A percentile compares a stretch with the other conserved stretches of the same genome.
Conservation (phyloP, 768 basidiomycete species). For the Phlegmacium glaucopus region DNA sequence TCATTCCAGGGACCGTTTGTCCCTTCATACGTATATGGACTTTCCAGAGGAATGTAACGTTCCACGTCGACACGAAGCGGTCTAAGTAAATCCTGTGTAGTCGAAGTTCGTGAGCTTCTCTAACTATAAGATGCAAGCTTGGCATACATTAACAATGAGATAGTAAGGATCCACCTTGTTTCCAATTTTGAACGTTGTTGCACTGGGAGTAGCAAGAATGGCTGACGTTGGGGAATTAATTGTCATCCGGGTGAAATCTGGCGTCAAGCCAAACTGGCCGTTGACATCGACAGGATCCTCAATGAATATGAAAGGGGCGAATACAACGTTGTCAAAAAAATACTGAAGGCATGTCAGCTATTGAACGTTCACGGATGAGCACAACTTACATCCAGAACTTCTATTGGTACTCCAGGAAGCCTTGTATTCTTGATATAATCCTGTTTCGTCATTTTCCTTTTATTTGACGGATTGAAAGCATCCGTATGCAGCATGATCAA, state of each 20-base stretch:
- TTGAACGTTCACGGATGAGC: neutral
- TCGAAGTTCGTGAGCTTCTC: conserved; percentile 1
- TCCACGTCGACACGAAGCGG: conserved; percentile 69
- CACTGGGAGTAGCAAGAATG: conserved; percentile 13
- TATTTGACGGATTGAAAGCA: conserved; percentile 97
- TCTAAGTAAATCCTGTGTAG: conserved; percentile 55
- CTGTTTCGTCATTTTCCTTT: conserved; percentile 93
- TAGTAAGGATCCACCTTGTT: conserved; percentile 89
- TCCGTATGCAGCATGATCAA: conserved; percentile 99
- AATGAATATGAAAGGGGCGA: conserved; percentile 94
- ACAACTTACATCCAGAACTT: conserved; percentile 78
- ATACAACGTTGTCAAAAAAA: conserved; percentile 95
- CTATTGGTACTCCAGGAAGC: conserved; percentile 76
- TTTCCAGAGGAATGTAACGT: conserved; percentile 50
- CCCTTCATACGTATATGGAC: conserved; percentile 69
- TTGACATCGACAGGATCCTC: conserved; percentile 82
- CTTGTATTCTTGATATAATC: conserved; percentile 93
- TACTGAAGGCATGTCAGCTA: conserved; percentile 46
- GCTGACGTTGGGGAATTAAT: conserved; percentile 21
- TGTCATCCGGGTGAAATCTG: conserved; percentile 41
- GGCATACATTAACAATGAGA: conserved; percentile 74
- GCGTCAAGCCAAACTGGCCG: conserved; percentile 45
- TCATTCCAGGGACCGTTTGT: conserved; percentile 66
- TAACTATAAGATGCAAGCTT: neutral
- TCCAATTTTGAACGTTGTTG: conserved; percentile 45